Evolutionary conservation across 345 rosid genomes (phyloP).

Genomic region (Capsella bursapastoris): DNA sequence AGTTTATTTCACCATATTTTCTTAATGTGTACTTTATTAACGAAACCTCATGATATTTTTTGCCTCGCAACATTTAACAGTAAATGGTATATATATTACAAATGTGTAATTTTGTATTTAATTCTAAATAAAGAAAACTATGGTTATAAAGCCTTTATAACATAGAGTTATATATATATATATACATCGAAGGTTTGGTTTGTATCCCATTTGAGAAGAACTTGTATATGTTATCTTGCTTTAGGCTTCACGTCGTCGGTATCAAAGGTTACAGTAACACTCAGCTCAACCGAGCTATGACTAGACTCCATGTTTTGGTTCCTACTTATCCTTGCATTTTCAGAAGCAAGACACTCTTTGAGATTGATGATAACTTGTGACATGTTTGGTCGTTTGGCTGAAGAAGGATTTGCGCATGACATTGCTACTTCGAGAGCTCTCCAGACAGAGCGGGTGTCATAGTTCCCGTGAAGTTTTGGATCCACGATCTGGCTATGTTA

Average conservation of each 20-base stretch:
- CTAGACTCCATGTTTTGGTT: slow-evolving; percentile 6
- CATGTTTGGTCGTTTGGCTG: slow-evolving; percentile 49
- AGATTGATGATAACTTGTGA: slow-evolving; percentile 42
- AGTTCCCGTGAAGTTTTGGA: slow-evolving; percentile 47
- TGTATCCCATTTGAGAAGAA: background rate
- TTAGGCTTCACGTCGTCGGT: slow-evolving; percentile 8
- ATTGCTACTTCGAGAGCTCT: slow-evolving; percentile 52
- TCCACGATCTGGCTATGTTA: slow-evolving; percentile 48
- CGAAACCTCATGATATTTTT: background rate
- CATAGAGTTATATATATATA: background rate
- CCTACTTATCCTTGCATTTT: slow-evolving; percentile 3
- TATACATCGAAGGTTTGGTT: background rate
- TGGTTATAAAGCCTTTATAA: background rate
- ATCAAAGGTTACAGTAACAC: slow-evolving; percentile 31
- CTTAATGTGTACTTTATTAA: background rate
- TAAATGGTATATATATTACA: background rate
- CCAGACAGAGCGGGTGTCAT: slow-evolving; percentile 46
- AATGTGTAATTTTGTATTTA: background rate
- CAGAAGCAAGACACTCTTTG: slow-evolving; percentile 41
- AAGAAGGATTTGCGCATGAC: slow-evolving; percentile 45
- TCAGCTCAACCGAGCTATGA: slow-evolving; percentile 10
- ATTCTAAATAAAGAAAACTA: too few species aligned
- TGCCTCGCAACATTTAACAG: background rate
- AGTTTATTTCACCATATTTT: background rate
- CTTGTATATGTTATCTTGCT: slow-evolving; percentile 17